Percentiles rank a stretch among this genome's conserved stretches.
phyloP scores from a whole-genome alignment of 371 early-diverging fungal genomes.

The Lichtheimia corymbifera region DNA sequence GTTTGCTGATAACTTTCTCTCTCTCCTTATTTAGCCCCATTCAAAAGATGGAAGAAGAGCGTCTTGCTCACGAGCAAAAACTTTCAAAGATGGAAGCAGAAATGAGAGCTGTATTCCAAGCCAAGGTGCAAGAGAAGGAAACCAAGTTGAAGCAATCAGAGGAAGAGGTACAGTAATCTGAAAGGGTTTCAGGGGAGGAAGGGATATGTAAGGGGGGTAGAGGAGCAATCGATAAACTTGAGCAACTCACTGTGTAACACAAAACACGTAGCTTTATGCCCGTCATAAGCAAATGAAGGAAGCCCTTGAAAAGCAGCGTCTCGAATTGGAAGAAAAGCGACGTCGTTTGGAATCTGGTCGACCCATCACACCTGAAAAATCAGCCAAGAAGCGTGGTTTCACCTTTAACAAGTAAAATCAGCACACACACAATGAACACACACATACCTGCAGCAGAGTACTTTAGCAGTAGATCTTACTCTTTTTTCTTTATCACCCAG shows the following conservation, averaged over 20 bases:
- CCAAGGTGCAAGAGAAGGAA: constrained; percentile 98
- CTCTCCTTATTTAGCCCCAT: constrained; percentile 69
- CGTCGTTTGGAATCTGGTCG: constrained; percentile 81
- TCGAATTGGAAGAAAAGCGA: constrained; percentile 92
- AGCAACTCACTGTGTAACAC: not conserved
- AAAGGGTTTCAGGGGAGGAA: too few relatives aligned
- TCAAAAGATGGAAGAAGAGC: constrained; percentile 92
- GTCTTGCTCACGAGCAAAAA: constrained; percentile 90
- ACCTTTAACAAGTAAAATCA: constrained; percentile 60
- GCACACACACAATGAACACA: too few relatives aligned
- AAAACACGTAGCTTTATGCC: constrained; percentile 66
- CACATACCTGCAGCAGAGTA: too few relatives aligned
- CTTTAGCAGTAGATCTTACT: too few relatives aligned
- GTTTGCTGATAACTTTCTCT: too few relatives aligned
- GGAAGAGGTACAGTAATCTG: constrained; percentile 71
- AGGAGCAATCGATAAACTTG: too few relatives aligned
- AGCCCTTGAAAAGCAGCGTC: constrained; percentile 88
- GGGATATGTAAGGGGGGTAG: too few relatives aligned
- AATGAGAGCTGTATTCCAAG: constrained; percentile 97
- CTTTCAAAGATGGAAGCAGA: constrained; percentile 97
- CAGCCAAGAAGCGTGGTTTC: constrained; percentile 78
- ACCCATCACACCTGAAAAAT: constrained; percentile 83
- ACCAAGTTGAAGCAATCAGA: constrained; percentile 94
- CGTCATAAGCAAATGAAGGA: constrained; percentile 97
- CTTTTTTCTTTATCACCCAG: too few relatives aligned